A percentile compares a stretch with the other conserved stretches of the same genome.
These are phyloP conservation scores for Mrakia blollopis DNA, from an alignment of 768 basidiomycete species.

Conservation along the genomic window DNA sequence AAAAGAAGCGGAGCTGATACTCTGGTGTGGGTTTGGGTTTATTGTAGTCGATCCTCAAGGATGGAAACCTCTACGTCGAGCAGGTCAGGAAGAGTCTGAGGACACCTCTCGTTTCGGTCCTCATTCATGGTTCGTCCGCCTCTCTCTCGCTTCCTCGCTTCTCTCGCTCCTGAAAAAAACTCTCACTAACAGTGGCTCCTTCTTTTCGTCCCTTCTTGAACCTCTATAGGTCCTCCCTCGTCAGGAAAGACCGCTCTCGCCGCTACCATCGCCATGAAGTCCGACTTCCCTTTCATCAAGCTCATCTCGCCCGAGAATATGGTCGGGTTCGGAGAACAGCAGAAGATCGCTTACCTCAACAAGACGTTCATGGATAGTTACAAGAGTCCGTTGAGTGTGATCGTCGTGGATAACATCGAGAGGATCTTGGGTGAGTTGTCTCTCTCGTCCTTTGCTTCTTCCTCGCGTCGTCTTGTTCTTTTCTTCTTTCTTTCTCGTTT, in stretches of 20 bases:
- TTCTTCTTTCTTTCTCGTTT: not conserved
- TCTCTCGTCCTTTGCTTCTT: no score
- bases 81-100: constrained; percentile 86
- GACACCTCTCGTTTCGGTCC: constrained; percentile 83
- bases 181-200: not conserved
- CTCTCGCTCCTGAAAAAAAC: not conserved
- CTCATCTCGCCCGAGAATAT: constrained; percentile 91
- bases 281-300: constrained; percentile 97
- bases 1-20: not conserved
- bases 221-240: constrained; percentile 61
- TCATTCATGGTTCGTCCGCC: constrained; percentile 60
- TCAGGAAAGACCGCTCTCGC: constrained; percentile 93
- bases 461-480: constrained; percentile 9
- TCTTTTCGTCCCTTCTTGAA: not conserved
- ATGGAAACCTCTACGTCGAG: constrained; percentile 82
- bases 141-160: not conserved
- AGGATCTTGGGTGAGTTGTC: constrained; percentile 68
- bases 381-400: constrained; percentile 92
- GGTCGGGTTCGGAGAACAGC: constrained; percentile 89
- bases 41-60: constrained; percentile 70
- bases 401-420: constrained; percentile 93
- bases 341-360: constrained; percentile 84
- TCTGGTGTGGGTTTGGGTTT: not conserved
- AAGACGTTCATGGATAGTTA: constrained; percentile 93
- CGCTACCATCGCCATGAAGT: constrained; percentile 85